Conservation (phyloP, 2,329 filamentous ascomycete genomes). For the Penicillium sp. region DNA sequence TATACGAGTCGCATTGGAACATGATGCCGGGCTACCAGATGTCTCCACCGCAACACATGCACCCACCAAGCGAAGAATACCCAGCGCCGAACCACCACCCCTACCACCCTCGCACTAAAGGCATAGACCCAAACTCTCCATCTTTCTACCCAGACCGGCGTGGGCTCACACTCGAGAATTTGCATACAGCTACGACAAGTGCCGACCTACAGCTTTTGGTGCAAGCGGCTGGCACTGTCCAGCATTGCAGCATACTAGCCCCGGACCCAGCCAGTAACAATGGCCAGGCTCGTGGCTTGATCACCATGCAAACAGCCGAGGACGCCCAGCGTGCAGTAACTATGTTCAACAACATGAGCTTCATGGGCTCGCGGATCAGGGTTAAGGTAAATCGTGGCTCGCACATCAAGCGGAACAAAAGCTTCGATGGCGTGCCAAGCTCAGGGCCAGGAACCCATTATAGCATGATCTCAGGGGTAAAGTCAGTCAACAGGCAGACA, state of each 20-base stretch:
- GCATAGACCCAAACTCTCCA: conserved; percentile 9
- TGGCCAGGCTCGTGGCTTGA: conserved; percentile 26
- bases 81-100: conserved; percentile 10
- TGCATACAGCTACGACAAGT: conserved; percentile 30
- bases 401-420: background rate
- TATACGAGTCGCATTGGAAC: conserved; percentile 29
- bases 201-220: conserved; percentile 32
- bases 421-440: background rate
- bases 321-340: conserved; percentile 38
- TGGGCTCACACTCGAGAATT: conserved; percentile 30
- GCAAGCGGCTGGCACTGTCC: conserved; percentile 30
- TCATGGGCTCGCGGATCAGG: conserved; percentile 35
- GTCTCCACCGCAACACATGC: conserved; percentile 18
- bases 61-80: conserved; percentile 2
- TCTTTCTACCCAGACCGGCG: conserved; percentile 16
- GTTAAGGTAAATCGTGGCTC: conserved; percentile 31
- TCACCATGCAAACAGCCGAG: conserved; percentile 35
- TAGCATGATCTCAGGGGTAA: background rate
- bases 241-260: conserved; percentile 33
- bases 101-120: conserved; percentile 8
- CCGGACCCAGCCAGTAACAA: conserved; percentile 10
- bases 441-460: background rate
- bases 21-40: conserved; percentile 33
- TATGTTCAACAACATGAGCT: conserved; percentile 35
- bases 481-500: background rate